A percentile compares a stretch with the other conserved stretches of the same genome.
Evolutionary conservation across 805 yeast species (phyloP).

Genomic region (Lachancea meyersii): DNA sequence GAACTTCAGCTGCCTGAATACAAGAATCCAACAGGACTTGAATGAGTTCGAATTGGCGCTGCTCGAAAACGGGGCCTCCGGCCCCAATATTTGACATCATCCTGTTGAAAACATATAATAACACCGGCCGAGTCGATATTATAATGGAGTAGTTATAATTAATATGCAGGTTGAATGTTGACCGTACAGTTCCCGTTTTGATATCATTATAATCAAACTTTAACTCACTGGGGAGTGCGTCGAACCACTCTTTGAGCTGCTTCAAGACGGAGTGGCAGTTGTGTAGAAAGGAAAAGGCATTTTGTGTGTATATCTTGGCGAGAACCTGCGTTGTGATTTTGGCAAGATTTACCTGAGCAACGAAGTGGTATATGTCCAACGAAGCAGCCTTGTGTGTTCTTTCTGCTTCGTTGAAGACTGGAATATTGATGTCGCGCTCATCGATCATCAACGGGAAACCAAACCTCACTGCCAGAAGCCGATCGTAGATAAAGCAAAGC

Average conservation of each 20-base stretch:
- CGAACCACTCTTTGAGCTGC: constrained; percentile 16
- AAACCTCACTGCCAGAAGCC: constrained; percentile 17
- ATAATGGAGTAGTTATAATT: constrained; percentile 20
- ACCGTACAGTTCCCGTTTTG: constrained; percentile 9
- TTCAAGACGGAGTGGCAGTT: constrained; percentile 16
- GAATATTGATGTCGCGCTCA: constrained; percentile 16
- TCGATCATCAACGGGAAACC: constrained; percentile 18
- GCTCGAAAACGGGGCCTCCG: constrained; percentile 10
- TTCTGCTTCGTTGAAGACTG: constrained; percentile 10
- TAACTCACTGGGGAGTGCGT: constrained; percentile 12
- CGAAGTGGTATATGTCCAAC: constrained; percentile 15
- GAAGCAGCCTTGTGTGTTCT: constrained; percentile 4
- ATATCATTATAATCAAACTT: constrained; percentile 15
- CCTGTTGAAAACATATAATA: constrained; percentile 18
- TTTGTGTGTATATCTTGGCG: constrained; percentile 17
- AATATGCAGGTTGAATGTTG: constrained; percentile 19
- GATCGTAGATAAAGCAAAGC: constrained; percentile 19
- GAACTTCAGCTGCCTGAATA: constrained; percentile 18
- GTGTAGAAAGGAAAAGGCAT: constrained; percentile 15
- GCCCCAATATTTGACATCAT: constrained; percentile 7
- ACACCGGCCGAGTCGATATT: constrained; percentile 17
- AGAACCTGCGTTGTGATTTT: constrained; percentile 16
- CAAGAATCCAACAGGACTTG: constrained; percentile 16
- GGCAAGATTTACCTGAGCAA: constrained; percentile 17
- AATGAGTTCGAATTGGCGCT: constrained; percentile 9